These are phyloP conservation scores for Cavenderia fasciculata DNA, from an alignment of 78 protist genomes.

Conservation along the genomic window DNA sequence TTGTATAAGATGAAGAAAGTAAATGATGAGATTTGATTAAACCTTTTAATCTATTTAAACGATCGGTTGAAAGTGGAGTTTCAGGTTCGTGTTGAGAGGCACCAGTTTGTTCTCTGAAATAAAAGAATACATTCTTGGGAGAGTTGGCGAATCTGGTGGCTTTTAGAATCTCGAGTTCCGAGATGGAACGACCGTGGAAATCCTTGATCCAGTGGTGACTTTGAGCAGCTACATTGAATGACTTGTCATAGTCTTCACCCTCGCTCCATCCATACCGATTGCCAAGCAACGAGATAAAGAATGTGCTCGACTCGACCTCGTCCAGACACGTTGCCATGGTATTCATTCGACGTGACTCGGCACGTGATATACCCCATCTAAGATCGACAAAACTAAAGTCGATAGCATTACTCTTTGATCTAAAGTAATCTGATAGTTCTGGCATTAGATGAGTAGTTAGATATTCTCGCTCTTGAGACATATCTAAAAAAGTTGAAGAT, in stretches of 20 bases:
- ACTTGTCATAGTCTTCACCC: conserved; percentile 20
- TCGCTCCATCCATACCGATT: conserved; percentile 64
- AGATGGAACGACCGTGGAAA: background rate
- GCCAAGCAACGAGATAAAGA: conserved; percentile 49
- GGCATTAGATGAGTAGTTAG: conserved; percentile 23
- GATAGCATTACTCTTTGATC: background rate
- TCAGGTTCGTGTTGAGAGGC: too few species aligned
- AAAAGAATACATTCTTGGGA: conserved; percentile 2
- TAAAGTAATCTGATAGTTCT: conserved; percentile 22
- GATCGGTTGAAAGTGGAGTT: too few species aligned
- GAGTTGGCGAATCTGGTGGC: background rate
- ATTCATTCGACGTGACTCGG: background rate
- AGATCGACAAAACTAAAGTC: conserved; percentile 57
- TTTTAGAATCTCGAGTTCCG: conserved; percentile 53
- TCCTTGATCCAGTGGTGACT: conserved; percentile 29
- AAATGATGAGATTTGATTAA: too few species aligned
- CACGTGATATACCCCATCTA: conserved; percentile 56
- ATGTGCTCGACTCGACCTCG: conserved; percentile 16
- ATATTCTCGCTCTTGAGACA: conserved; percentile 40
- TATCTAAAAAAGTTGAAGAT: conserved; percentile 73
- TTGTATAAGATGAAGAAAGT: too few species aligned
- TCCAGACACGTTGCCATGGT: conserved; percentile 42
- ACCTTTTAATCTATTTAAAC: too few species aligned
- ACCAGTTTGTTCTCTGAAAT: background rate
- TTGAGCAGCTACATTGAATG: conserved; percentile 4